A percentile compares a stretch with the other conserved stretches of the same genome.
Conservation (phyloP, 1,284 basidiomycete species). For the Golubevia pallescens region DNA sequence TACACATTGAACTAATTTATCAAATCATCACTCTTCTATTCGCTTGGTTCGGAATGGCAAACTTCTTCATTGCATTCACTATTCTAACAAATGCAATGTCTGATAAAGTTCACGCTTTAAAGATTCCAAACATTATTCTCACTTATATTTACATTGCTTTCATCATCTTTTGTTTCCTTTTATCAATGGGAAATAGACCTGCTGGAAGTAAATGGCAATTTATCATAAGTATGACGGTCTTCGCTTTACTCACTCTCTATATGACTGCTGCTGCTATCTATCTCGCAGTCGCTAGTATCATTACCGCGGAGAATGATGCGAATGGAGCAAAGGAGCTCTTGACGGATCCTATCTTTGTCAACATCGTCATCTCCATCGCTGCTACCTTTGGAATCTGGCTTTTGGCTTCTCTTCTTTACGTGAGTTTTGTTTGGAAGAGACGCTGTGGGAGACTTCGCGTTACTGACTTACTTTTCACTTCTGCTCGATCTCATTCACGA, state of each 20-base stretch:
- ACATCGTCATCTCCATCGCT: slow-evolving; percentile 56
- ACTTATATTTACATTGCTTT: slow-evolving; percentile 59
- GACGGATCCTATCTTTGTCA: slow-evolving; percentile 44
- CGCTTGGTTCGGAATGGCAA: slow-evolving; percentile 56
- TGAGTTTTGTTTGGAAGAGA: slow-evolving; percentile 8
- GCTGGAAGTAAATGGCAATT: slow-evolving; percentile 52
- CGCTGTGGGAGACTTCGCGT: background rate
- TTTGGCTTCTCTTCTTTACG: slow-evolving; percentile 51
- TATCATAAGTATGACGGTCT: slow-evolving; percentile 52
- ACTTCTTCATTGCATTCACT: slow-evolving; percentile 48
- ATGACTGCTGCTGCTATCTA: slow-evolving; percentile 55
- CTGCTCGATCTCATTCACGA: background rate
- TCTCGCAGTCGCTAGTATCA: slow-evolving; percentile 40
- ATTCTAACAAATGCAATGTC: slow-evolving; percentile 50
- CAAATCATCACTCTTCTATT: slow-evolving; percentile 54
- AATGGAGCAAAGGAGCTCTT: slow-evolving; percentile 24
- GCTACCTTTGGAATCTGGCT: slow-evolving; percentile 59
- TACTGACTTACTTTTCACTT: background rate
- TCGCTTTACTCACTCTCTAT: slow-evolving; percentile 52
- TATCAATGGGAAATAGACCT: slow-evolving; percentile 61
- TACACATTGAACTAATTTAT: slow-evolving; percentile 62
- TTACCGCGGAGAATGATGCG: slow-evolving; percentile 19
- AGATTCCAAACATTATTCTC: slow-evolving; percentile 48
- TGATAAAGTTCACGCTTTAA: slow-evolving; percentile 33
- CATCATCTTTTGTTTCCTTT: slow-evolving; percentile 58